Evolutionary conservation across 2,329 filamentous ascomycete genomes (phyloP).

Genomic region (Penicillium aurantiogriseum): DNA sequence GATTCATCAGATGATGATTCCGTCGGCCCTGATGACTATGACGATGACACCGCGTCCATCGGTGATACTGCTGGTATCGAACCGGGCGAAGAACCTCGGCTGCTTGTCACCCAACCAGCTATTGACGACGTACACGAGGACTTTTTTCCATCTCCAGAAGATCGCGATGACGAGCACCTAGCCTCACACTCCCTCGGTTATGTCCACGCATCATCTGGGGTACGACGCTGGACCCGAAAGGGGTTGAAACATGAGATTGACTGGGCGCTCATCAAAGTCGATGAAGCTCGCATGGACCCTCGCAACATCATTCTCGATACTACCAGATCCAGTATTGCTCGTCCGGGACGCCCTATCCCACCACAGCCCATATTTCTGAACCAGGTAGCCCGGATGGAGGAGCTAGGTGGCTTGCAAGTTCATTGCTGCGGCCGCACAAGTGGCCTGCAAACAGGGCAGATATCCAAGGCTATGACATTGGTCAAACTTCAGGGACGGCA

Average conservation of each 20-base stretch:
- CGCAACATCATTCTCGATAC: constrained; percentile 63
- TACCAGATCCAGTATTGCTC: constrained; percentile 11
- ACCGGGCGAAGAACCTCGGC: constrained; percentile 70
- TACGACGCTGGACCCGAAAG: constrained; percentile 70
- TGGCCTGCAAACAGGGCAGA: constrained; percentile 74
- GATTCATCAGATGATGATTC: constrained; percentile 55
- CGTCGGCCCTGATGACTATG: constrained; percentile 49
- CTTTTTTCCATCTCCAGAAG: constrained; percentile 76
- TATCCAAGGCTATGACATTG: constrained; percentile 73
- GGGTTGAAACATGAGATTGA: constrained; percentile 86
- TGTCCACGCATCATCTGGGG: constrained; percentile 85
- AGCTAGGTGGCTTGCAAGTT: constrained; percentile 72
- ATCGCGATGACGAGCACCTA: constrained; percentile 77
- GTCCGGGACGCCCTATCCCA: constrained; percentile 49
- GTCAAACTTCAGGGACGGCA: constrained; percentile 84
- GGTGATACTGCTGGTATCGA: constrained; percentile 79
- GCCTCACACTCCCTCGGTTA: constrained; percentile 77
- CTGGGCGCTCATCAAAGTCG: constrained; percentile 86
- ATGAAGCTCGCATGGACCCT: constrained; percentile 66
- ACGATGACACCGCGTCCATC: constrained; percentile 55
- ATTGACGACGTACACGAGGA: constrained; percentile 80
- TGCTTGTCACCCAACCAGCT: constrained; percentile 86
- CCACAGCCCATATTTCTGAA: constrained; percentile 51
- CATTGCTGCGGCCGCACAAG: constrained; percentile 87
- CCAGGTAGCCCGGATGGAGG: constrained; percentile 53